Evolutionary conservation across 495 filamentous ascomycete species (phyloP), one percentile per base, ranked within the genome.

Genomic region (Penicillium diatomitis): DNA sequence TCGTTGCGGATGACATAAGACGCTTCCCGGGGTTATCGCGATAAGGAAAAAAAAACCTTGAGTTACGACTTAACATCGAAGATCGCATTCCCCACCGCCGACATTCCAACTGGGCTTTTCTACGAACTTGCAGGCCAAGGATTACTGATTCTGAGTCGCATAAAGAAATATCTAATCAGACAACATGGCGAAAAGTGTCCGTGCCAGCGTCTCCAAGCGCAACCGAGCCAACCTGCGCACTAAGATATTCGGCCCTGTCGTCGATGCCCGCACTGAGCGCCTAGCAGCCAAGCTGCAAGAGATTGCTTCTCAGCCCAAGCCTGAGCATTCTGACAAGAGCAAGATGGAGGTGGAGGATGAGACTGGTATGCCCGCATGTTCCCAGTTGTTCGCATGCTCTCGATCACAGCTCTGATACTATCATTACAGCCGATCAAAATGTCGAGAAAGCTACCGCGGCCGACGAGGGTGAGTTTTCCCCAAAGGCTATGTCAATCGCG

Each of bases 271-370:
- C 45, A 83, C 79, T 38, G 81, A 86, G 63, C 80, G 90, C 55
- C 77, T 95, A 10, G 85, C 86, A 2, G 84, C 85, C 44, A 94
- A 88, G 61, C 70, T 95, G 20, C 71, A 87, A 54, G 85, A 89
- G 56, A 63, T 92, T 48, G 84, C 82, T 8, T 69, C 80, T 10
- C 78, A 87, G 60, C 81, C 87, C 28, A 85, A 62, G 27, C 60
- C 66, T 27, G 47, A 57, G 28, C 39, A 47, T 35, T 36, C 59
- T n/a, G 46, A 54, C 38, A 68, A 65, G 32, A 33, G 51, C 31
- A 51, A 58, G 9, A 61, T 48, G 48, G 57, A 58, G 8, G 2
- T 51, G 5, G 54, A 48, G 29, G 51, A 48, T 40, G 53, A 57
- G 28, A 47, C 52, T 34, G 63, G 71, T 74, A 66, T 49, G 63